Base-by-base conservation (phyloP, 768 basidiomycete genomes). In the Leccinum broughii region DNA sequence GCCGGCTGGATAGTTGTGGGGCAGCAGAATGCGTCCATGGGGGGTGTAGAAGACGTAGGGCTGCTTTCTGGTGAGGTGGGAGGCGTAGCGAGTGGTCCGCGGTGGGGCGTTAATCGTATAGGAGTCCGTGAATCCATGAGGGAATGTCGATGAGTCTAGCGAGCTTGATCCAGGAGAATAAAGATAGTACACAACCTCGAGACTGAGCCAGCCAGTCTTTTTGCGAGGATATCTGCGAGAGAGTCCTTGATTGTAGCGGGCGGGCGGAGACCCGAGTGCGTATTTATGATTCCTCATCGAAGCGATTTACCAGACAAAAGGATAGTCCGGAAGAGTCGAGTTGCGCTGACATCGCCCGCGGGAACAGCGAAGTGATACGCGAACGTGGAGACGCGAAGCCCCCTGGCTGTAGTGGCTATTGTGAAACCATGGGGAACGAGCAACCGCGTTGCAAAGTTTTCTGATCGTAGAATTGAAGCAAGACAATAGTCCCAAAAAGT, bases 171-270 rank as follows among this genome's bases (percentile, higher is more conserved):
- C 59, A 26, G 37, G 26, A 48, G 52, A 64, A 68, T 20, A 49
- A 57, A 51, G 26, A 32, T 57, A 71, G 59, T 24, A 51, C 71
- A 69, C 32, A 57, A 52, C 22, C 5, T 61, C 54, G 55, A 62
- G 71, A 72, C 71, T 69, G 71, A 60, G 48, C 71, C 71, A 68
- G 71, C 64, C 69, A 73, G 69, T 61, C 71, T 57, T 60, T 61
- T 65, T 53, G 64, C 50, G 66, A 44, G 58, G 61, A 59, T 55
- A 44, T 17, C 17, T 39, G 39, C 39, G 39, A 39, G 17, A 34
- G 34, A 39, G 62, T 63, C 68, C 64, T 52, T 60, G 37, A 24
- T 14, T 17, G 56, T 28, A 55, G 56, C 56, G 35, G 52, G 46
- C 4, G 3, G 51, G 28, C 15, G 30, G 57, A 26, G 51, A 51